Conservation (phyloP, 768 basidiomycete species). For the Pleurotus djamor region DNA sequence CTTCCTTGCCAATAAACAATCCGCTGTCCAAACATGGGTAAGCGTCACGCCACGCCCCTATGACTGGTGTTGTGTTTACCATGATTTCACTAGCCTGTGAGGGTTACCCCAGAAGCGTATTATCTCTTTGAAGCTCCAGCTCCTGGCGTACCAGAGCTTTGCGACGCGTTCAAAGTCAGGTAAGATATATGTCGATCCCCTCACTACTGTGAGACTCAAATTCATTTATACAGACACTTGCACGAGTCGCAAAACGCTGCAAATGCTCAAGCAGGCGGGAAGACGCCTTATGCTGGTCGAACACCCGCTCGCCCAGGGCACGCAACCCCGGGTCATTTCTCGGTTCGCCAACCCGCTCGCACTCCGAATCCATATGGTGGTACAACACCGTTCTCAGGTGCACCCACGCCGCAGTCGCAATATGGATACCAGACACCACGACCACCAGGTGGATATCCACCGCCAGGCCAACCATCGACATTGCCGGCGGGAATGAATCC, state of each 20-base stretch:
- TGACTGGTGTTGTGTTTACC: too few species aligned
- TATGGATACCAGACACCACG: slow-evolving; percentile 51
- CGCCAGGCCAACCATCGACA: slow-evolving; percentile 34
- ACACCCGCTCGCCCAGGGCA: slow-evolving; percentile 77
- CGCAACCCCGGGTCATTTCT: slow-evolving; percentile 79
- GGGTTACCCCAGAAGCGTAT: slow-evolving; percentile 86
- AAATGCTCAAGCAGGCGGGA: slow-evolving; percentile 53
- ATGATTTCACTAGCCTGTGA: slow-evolving; percentile 57
- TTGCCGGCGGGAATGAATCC: slow-evolving; percentile 65
- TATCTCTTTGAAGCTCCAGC: slow-evolving; percentile 89
- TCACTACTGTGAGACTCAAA: slow-evolving; percentile 2
- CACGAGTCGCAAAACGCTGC: slow-evolving; percentile 72
- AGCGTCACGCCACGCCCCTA: slow-evolving; percentile 18
- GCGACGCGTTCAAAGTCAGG: slow-evolving; percentile 96
- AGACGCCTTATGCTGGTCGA: slow-evolving; percentile 77
- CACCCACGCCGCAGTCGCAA: slow-evolving; percentile 24
- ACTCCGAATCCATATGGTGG: slow-evolving; percentile 81
- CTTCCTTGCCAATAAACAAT: slow-evolving; percentile 91
- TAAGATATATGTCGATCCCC: slow-evolving; percentile 22
- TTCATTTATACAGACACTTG: too few species aligned
- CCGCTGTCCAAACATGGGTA: slow-evolving; percentile 91
- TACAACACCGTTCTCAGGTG: slow-evolving; percentile 40
- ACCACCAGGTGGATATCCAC: slow-evolving; percentile 29
- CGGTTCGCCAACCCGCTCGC: slow-evolving; percentile 67
- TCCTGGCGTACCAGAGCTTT: slow-evolving; percentile 88